Evolutionary conservation across 805 yeast genomes (phyloP), one percentile per base, ranked within the genome.

Genomic region (Diddensiella santjacobensis): DNA sequence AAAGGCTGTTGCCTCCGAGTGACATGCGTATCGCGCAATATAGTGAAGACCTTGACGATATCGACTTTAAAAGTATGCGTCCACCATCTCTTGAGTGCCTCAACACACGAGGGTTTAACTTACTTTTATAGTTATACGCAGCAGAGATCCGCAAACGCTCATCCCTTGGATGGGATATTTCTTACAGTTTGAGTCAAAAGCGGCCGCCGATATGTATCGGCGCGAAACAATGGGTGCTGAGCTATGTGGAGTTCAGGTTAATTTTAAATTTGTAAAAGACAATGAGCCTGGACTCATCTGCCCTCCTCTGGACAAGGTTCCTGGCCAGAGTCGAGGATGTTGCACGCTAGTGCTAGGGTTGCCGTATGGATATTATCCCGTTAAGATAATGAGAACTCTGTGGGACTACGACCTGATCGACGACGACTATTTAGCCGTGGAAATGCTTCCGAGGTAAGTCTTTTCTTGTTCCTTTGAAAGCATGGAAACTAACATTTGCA

Each of bases 121-220:
- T 40, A 20, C 15, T 18, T 41, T 23, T n/a, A 26, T 3, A 45
- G 70, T 75, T 2, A 66, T 78, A 13, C 73, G 79, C 48, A 76
- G 77, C 10, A 61, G 89, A 45, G 68, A 74, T 51, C 75, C 79
- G 0, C 43, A 60, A 2, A 72, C 67, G 15, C 59, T 83, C 20
- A 53, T 64, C 33, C 72, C 76, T 23, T 64, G 71, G 50, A 75
- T 77, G 37, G 70, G 73, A 3, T 80, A 79, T 60, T 83, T 75
- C 59, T 61, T 84, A 30, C 59, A 78, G 4, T 84, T 84, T 57
- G 67, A 68, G 3, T 63, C 67, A 35, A 59, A 62, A 33, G 67
- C 70, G 22, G 74, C 72, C 17, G 87, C 88, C 0, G 69, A 77
- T 18, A 69, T 69, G 2, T 83, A 75, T 60, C 71, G 69, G 62